Conservation (phyloP, 768 basidiomycete genomes). For the Boletus barrowsii region DNA sequence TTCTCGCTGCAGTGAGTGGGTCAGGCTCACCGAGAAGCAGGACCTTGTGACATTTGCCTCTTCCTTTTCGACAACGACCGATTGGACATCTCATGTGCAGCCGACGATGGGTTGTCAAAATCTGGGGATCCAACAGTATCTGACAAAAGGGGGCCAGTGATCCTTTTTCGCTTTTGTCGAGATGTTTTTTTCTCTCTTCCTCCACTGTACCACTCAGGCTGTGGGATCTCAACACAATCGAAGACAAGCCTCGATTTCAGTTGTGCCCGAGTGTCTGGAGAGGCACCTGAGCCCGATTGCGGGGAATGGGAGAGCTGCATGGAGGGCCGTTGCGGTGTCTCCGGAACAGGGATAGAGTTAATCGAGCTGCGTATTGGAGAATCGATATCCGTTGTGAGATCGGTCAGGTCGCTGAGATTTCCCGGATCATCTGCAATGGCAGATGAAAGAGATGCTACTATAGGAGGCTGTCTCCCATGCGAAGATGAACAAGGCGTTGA, state of each 20-base stretch:
- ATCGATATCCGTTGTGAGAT: conserved; percentile 24
- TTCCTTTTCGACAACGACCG: conserved; percentile 13
- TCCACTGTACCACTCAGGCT: conserved; percentile 8
- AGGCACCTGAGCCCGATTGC: not conserved
- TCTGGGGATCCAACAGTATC: not conserved
- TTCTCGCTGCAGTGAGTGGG: conserved; percentile 29
- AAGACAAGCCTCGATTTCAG: conserved; percentile 18
- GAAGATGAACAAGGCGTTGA: not conserved
- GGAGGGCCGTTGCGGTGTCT: not conserved
- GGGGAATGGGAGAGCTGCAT: not conserved
- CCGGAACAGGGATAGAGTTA: not conserved
- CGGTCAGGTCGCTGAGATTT: conserved; percentile 29
- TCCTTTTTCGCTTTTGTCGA: conserved; percentile 15
- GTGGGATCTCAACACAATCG: conserved; percentile 22
- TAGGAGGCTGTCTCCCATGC: not conserved
- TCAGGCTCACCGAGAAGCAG: conserved; percentile 32
- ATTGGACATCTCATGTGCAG: not conserved
- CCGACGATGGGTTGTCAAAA: not conserved
- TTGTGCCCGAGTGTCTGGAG: not conserved
- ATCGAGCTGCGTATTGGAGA: conserved; percentile 10
- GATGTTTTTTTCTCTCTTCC: not conserved
- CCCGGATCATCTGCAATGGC: conserved; percentile 8
- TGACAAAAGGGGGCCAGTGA: not conserved
- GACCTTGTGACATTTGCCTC: conserved; percentile 16
- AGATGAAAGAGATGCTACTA: not conserved